Percentiles rank a stretch among this genome's conserved stretches.
Conservation (phyloP, 2,329 filamentous ascomycete species). For the Cytospora mali region DNA sequence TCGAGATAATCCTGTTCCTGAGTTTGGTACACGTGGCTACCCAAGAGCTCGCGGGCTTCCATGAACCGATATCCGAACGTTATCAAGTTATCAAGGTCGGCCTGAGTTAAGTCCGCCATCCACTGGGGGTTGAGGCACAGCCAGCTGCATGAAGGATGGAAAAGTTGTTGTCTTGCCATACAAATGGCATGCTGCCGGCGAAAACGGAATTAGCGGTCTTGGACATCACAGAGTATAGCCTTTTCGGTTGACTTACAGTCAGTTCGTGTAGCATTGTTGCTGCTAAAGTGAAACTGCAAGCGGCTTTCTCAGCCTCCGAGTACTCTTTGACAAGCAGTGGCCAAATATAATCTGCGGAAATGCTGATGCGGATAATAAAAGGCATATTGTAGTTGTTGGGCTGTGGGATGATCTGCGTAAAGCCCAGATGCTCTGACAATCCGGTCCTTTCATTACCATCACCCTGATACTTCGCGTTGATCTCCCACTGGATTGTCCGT, state of each 20-base stretch:
- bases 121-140: conserved; percentile 10
- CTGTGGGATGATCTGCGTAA: not conserved
- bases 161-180: not conserved
- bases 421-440: not conserved
- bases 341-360: conserved; percentile 19
- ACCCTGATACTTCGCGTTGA: not conserved
- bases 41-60: not conserved
- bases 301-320: conserved; percentile 24
- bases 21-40: not conserved
- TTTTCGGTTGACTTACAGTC: conserved; percentile 2
- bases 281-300: conserved; percentile 14
- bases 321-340: conserved; percentile 25
- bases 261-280: conserved; percentile 25
- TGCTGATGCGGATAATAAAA: conserved; percentile 7
- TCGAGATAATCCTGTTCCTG: not conserved
- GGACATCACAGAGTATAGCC: not conserved
- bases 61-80: conserved; percentile 10
- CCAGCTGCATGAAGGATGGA: not conserved
- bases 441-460: not conserved
- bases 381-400: not conserved
- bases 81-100: not conserved
- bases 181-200: conserved; percentile 14
- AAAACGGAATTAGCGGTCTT: not conserved
- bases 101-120: not conserved
- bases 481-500: conserved; percentile 10